phyloP scores from a whole-genome alignment of 495 filamentous ascomycete genomes.

The Cryomyces antarcticus region DNA sequence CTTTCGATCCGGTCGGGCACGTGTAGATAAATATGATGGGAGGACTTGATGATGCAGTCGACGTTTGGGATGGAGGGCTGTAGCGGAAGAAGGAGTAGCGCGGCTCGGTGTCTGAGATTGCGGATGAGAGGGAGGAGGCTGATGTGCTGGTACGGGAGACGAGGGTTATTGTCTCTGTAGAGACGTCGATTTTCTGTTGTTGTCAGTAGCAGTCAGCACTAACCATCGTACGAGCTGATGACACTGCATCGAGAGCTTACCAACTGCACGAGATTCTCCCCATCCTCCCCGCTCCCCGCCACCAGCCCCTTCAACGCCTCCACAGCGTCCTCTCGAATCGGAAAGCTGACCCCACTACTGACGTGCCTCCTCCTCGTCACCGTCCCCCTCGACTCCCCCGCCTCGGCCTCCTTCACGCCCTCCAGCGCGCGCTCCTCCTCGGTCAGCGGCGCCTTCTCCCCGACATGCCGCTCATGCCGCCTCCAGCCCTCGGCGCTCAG shows the following conservation, averaged over 20 bases:
- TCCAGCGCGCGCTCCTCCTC: constrained; percentile 68
- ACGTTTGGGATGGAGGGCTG: constrained; percentile 23
- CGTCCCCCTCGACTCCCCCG: constrained; percentile 55
- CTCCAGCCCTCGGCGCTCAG: constrained; percentile 52
- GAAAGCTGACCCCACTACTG: constrained; percentile 27
- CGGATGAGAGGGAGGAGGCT: constrained; percentile 24
- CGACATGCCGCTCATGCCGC: constrained; percentile 48
- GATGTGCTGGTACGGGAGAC: constrained; percentile 33
- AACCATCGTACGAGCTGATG: neutral
- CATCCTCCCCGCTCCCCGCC: constrained; percentile 21
- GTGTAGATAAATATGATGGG: constrained; percentile 86
- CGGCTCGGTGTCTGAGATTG: constrained; percentile 65
- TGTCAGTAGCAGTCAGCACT: neutral
- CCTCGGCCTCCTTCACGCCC: constrained; percentile 61
- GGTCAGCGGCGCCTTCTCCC: constrained; percentile 53
- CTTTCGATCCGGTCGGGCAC: constrained; percentile 56
- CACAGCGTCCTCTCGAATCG: constrained; percentile 46
- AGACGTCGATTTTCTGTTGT: constrained; percentile 47
- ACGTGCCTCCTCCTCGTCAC: constrained; percentile 33
- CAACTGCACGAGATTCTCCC: constrained; percentile 55
- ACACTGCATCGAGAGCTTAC: constrained; percentile 25
- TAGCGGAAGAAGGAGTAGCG: constrained; percentile 83
- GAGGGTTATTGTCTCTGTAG: constrained; percentile 60
- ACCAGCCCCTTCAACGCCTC: constrained; percentile 28
- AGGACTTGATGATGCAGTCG: neutral